Conservation (phyloP, 2,329 filamentous ascomycete species). For the Ceratocystis albifundus region DNA sequence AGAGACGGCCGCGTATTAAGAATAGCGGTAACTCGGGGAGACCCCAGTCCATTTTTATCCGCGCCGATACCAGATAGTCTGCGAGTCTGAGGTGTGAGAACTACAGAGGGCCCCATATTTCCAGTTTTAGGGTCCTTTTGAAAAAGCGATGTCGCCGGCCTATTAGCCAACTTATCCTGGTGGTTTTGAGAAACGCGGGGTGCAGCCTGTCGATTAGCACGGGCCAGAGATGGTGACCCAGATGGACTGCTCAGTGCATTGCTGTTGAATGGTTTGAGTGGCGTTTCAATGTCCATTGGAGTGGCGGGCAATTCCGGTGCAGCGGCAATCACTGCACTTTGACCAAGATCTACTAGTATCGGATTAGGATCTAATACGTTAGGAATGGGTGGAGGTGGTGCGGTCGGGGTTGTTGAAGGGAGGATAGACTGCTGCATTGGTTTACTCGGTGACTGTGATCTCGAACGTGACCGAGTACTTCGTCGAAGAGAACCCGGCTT, state of each 20-base stretch:
- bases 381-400: background rate
- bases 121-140: conserved; percentile 44
- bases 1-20: conserved; percentile 62
- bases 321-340: background rate
- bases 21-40: conserved; percentile 59
- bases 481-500: background rate
- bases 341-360: conserved; percentile 1
- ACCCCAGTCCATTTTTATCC: conserved; percentile 60
- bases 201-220: conserved; percentile 19
- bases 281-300: conserved; percentile 22
- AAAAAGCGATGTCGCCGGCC: conserved; percentile 34
- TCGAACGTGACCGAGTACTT: background rate
- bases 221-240: conserved; percentile 21
- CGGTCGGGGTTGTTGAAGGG: conserved; percentile 14
- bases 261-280: conserved; percentile 13
- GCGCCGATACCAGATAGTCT: conserved; percentile 55
- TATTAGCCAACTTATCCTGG: conserved; percentile 1
- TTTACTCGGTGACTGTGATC: conserved; percentile 20
- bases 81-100: conserved; percentile 47
- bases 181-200: background rate
- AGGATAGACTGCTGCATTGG: background rate
- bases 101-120: conserved; percentile 48
- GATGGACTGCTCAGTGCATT: conserved; percentile 16
- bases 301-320: background rate
- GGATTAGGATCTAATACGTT: conserved; percentile 15